Evolutionary conservation across 2,329 filamentous ascomycete genomes (phyloP).

Genomic region (Macrophomina pseudophaseolina): DNA sequence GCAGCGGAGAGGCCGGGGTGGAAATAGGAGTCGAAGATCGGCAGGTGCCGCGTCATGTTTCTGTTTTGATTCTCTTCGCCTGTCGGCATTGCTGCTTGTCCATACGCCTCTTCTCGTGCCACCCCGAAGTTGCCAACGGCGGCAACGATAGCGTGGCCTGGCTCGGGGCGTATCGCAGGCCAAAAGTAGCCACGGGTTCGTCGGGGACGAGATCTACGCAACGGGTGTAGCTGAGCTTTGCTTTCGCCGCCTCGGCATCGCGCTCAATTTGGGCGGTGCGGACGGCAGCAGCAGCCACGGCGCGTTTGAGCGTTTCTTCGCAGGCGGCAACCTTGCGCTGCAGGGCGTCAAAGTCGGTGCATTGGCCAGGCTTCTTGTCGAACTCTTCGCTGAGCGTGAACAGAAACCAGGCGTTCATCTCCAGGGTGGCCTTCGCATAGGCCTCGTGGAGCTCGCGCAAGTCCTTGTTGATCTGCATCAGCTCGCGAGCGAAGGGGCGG

Average conservation of each 20-base stretch:
- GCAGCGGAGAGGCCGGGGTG: slow-evolving; percentile 1
- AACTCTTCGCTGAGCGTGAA: slow-evolving; percentile 19
- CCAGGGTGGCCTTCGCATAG: slow-evolving; percentile 22
- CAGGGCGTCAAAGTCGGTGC: slow-evolving; percentile 18
- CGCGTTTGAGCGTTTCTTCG: slow-evolving; percentile 18
- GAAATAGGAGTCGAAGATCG: not conserved
- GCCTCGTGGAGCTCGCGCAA: slow-evolving; percentile 19
- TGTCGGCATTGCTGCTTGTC: slow-evolving; percentile 17
- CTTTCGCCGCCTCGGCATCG: slow-evolving; percentile 17
- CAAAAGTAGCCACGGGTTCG: slow-evolving; percentile 7
- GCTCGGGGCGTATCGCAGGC: not conserved
- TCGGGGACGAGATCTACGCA: slow-evolving; percentile 12
- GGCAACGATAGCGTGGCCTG: not conserved
- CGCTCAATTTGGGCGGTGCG: slow-evolving; percentile 18
- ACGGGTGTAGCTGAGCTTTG: slow-evolving; percentile 12
- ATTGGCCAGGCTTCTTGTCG: slow-evolving; percentile 18
- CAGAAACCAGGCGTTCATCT: slow-evolving; percentile 23
- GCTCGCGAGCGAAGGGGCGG: slow-evolving; percentile 17
- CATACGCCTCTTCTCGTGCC: slow-evolving; percentile 20
- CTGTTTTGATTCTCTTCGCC: slow-evolving; percentile 17
- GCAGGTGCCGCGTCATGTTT: slow-evolving; percentile 5
- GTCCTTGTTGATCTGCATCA: slow-evolving; percentile 24
- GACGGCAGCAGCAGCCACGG: slow-evolving; percentile 11
- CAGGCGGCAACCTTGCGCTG: slow-evolving; percentile 23
- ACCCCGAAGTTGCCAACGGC: not conserved